phyloP scores from a whole-genome alignment of 2,329 filamentous ascomycete species.

The Gliomastix tumulicola region DNA sequence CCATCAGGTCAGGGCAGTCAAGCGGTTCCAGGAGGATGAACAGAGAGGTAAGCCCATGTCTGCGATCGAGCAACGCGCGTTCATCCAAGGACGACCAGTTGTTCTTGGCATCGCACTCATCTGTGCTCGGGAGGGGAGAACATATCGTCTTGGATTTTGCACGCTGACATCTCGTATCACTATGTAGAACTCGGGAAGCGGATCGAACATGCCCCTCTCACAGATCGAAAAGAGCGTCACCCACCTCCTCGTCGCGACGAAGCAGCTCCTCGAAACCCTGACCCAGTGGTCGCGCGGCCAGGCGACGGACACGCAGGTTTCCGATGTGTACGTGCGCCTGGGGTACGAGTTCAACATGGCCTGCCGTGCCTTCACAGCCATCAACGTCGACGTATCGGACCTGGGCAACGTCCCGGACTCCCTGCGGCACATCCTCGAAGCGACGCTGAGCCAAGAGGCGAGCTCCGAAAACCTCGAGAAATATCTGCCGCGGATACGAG shows the following conservation, averaged over 20 bases:
- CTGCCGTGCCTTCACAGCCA: constrained; percentile 91
- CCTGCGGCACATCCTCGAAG: constrained; percentile 83
- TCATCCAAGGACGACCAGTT: too few species aligned
- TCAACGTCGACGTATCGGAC: constrained; percentile 91
- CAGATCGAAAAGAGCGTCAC: constrained; percentile 99
- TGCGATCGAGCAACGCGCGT: too few species aligned
- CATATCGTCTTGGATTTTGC: too few species aligned
- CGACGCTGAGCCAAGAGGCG: constrained; percentile 93
- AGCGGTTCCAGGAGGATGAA: constrained; percentile 8
- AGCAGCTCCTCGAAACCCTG: constrained; percentile 92
- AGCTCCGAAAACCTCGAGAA: constrained; percentile 89
- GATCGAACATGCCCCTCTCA: constrained; percentile 69
- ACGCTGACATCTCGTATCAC: background rate
- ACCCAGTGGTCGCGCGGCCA: constrained; percentile 95
- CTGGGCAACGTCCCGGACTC: constrained; percentile 92
- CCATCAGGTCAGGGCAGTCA: constrained; percentile 47
- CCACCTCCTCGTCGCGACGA: constrained; percentile 93
- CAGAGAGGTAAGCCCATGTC: constrained; percentile 6
- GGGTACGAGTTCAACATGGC: constrained; percentile 99
- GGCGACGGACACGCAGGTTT: constrained; percentile 90
- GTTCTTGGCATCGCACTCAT: too few species aligned
- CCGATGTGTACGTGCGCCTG: constrained; percentile 93
- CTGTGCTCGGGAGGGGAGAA: too few species aligned
- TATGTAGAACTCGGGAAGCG: constrained; percentile 45
- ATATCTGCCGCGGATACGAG: constrained; percentile 88